Evolutionary conservation across 805 yeast species (phyloP).

Genomic region (Lipomyces kockii): DNA sequence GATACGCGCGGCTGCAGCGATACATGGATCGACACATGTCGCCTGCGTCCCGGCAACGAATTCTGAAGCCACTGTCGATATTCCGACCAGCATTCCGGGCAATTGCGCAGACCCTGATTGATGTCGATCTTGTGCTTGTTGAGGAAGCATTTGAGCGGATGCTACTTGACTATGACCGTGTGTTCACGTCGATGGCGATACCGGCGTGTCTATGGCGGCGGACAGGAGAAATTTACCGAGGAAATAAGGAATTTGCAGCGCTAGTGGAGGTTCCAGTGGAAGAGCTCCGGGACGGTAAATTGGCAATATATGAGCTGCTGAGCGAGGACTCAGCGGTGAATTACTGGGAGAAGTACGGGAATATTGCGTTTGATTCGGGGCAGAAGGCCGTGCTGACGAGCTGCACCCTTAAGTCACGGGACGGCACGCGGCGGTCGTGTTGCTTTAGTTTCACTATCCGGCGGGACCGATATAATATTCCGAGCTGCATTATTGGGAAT

Average conservation of each 20-base stretch:
- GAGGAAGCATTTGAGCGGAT: conserved; percentile 94
- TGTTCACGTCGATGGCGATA: conserved; percentile 95
- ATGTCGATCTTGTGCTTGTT: conserved; percentile 86
- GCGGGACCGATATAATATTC: conserved; percentile 90
- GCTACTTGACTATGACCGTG: conserved; percentile 90
- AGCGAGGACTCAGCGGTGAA: conserved; percentile 95
- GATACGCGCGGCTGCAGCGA: conserved; percentile 84
- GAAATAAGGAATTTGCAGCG: conserved; percentile 94
- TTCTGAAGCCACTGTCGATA: conserved; percentile 79
- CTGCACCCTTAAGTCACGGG: conserved; percentile 82
- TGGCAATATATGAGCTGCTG: conserved; percentile 92
- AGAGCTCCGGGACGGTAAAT: conserved; percentile 86
- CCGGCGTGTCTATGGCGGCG: conserved; percentile 98
- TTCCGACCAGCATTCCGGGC: conserved; percentile 94
- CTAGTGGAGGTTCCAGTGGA: conserved; percentile 88
- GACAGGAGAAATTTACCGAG: conserved; percentile 93
- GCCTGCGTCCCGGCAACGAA: conserved; percentile 77
- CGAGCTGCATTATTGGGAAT: conserved; percentile 94
- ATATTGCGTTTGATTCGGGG: conserved; percentile 92
- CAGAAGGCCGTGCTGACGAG: conserved; percentile 94
- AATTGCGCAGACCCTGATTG: conserved; percentile 85
- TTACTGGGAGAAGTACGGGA: conserved; percentile 97
- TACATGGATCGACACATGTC: conserved; percentile 95
- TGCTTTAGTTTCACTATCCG: conserved; percentile 94
- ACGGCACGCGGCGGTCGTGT: conserved; percentile 81